Evolutionary conservation across 441 rosid genomes (phyloP), one percentile per base, ranked within the genome.

Genomic region (Melastoma candidum): DNA sequence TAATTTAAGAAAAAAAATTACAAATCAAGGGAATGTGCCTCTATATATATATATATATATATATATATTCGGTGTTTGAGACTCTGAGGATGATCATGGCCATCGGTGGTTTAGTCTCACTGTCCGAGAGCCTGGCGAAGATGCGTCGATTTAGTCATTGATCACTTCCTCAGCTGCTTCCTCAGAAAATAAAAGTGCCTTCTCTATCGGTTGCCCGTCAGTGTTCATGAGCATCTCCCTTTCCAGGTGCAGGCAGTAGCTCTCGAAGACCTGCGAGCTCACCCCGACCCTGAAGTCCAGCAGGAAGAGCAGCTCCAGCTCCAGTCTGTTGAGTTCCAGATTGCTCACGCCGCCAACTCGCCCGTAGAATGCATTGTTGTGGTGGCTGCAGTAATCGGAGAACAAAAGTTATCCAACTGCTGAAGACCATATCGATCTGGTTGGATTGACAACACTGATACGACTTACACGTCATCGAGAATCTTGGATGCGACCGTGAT

Each of bases 401-500:
- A 17, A 17, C 22, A 17, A 17, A 17, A 17, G 22, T 17, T 17
- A 17, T 1, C 22, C 22, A 17, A 17, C 22, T 17, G 22, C 22
- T 17, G 22, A 17, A 0, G 22, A 17, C 22, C 22, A 17, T 17
- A 17, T 17, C 22, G 22, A 17, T 17, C 22, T 17, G 22, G 22
- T 17, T 17, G 22, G 22, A 17, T 17, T 17, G 22, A 17, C 22
- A 17, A 17, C 22, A 17, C 1, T 50, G 58, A 14, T 3, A 13
- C 24, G 9, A 73, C 86, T 78, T 68, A 90, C 97, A 52, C 79
- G 63, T 90, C 95, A 57, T 90, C 97, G 43, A 86, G 78, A 62
- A 80, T 70, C 81, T 84, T 86, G 12, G 95, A 74, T 64, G 93
- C 95, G 54, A 89, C 80, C 90, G 86, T 67, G 80, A 90, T 80